phyloP scores from a whole-genome alignment of 305 asterid genomes.

The Fraxinus nigra region DNA sequence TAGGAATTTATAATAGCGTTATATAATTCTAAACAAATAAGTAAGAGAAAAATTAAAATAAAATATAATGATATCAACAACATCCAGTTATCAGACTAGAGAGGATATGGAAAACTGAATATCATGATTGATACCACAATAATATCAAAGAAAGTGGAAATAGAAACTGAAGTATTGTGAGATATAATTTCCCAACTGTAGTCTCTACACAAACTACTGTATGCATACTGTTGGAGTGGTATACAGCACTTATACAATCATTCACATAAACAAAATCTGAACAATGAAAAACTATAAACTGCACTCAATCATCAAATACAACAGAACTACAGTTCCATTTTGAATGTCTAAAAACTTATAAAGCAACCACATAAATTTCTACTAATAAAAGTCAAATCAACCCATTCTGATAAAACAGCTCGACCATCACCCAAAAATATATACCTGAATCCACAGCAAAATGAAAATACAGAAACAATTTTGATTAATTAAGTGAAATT shows the following conservation, averaged over 20 bases:
- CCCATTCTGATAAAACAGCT: conserved; percentile 14
- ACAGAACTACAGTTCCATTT: conserved; percentile 5
- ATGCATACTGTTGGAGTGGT: background rate
- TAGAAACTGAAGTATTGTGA: conserved; percentile 8
- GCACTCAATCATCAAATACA: conserved; percentile 11
- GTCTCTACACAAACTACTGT: conserved; percentile 6
- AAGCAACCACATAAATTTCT: background rate
- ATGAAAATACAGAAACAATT: background rate
- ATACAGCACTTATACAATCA: conserved; percentile 13
- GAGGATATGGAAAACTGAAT: background rate
- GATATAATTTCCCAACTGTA: conserved; percentile 5
- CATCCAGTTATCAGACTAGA: conserved; percentile 8
- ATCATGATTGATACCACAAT: background rate
- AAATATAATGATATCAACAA: conserved; percentile 10
- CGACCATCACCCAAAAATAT: conserved; percentile 16
- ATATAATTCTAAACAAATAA: conserved; percentile 12
- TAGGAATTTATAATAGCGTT: background rate
- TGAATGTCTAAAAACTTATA: background rate
- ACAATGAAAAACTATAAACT: conserved; percentile 9
- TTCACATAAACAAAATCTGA: background rate
- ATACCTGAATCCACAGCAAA: conserved; percentile 20
- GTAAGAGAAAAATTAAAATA: conserved; percentile 14
- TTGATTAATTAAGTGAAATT: conserved; percentile 7
- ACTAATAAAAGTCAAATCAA: conserved; percentile 3
- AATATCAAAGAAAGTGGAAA: background rate